phyloP scores from a whole-genome alignment of 495 filamentous ascomycete genomes.

The Penicillium bovifimosum region DNA sequence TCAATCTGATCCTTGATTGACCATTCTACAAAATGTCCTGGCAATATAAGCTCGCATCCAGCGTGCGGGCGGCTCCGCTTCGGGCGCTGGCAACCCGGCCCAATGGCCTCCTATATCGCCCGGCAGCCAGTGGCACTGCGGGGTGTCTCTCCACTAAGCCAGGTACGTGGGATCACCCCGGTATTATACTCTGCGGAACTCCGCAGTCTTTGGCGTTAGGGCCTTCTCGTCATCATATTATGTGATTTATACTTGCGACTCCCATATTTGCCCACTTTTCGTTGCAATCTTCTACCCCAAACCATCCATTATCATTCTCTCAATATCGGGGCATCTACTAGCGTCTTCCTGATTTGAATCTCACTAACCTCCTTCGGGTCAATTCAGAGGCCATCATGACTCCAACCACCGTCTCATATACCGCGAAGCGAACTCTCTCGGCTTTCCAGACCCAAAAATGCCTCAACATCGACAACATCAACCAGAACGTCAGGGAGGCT shows the following conservation, averaged over 20 bases:
- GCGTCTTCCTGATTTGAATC: neutral
- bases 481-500: constrained; percentile 73
- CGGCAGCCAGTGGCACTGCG: constrained; percentile 21
- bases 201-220: neutral
- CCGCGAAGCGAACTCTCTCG: constrained; percentile 50
- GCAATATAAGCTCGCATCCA: constrained; percentile 33
- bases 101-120: constrained; percentile 31
- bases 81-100: constrained; percentile 31
- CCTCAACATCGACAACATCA: constrained; percentile 84
- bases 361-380: constrained; percentile 20
- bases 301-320: neutral
- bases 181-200: constrained; percentile 14
- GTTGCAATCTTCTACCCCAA: neutral
- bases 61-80: constrained; percentile 33
- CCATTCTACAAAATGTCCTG: constrained; percentile 27
- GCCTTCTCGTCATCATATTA: neutral
- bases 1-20: neutral
- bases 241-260: neutral
- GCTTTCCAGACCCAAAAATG: constrained; percentile 46
- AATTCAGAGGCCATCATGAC: constrained; percentile 27
- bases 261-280: neutral
- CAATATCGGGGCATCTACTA: neutral
- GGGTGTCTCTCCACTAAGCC: constrained; percentile 26
- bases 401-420: constrained; percentile 27
- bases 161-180: constrained; percentile 27